Conservation (phyloP, 805 yeast genomes). For the Saccharomycopsis sp. region DNA sequence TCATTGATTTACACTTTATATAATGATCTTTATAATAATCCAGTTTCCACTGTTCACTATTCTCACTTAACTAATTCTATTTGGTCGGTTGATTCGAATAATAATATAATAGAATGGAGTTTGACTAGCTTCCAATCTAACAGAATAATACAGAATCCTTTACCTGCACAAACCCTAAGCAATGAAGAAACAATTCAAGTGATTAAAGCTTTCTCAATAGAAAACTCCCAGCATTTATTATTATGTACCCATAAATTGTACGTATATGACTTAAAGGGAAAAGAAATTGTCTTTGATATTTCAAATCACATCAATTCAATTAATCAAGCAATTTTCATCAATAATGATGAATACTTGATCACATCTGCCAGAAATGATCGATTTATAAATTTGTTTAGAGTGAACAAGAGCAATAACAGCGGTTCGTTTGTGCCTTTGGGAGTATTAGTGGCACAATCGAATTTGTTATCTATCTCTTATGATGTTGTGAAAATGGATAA, state of each 20-base stretch:
- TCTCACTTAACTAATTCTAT: constrained; percentile 36
- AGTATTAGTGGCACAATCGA: constrained; percentile 66
- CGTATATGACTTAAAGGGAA: constrained; percentile 38
- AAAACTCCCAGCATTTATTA: constrained; percentile 37
- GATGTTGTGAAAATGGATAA: constrained; percentile 22
- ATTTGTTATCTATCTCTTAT: constrained; percentile 41
- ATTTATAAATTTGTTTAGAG: constrained; percentile 64
- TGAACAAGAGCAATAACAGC: no score
- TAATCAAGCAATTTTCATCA: constrained; percentile 37
- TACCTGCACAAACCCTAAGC: background rate
- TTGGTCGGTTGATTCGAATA: constrained; percentile 56
- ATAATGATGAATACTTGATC: constrained; percentile 38
- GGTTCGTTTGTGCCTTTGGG: constrained; percentile 27
- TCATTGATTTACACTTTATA: constrained; percentile 47
- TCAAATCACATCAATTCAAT: constrained; percentile 78
- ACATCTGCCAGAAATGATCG: constrained; percentile 78
- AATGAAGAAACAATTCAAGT: constrained; percentile 10
- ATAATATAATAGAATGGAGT: constrained; percentile 59
- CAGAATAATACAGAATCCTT: background rate
- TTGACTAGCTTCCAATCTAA: constrained; percentile 30
- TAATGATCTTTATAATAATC: constrained; percentile 35
- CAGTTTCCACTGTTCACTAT: constrained; percentile 45
- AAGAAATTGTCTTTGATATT: constrained; percentile 40
- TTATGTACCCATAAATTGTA: constrained; percentile 63
- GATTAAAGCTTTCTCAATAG: constrained; percentile 17